Evolutionary conservation across 306 rosid genomes (phyloP).

Genomic region (Lathyrus oleraceus): DNA sequence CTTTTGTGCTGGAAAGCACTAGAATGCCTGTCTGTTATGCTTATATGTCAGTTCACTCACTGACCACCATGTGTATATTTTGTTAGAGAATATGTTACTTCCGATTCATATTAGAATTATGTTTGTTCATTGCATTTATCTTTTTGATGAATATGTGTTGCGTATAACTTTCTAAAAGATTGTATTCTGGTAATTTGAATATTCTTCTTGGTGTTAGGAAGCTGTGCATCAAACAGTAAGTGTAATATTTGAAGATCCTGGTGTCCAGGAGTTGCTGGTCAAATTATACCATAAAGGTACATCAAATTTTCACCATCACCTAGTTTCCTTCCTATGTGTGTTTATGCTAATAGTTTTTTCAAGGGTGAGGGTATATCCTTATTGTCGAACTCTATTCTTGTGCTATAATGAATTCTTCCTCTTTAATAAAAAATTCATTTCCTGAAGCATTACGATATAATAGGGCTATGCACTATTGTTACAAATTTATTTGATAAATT

Average conservation of each 20-base stretch:
- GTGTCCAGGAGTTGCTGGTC: conserved; percentile 87
- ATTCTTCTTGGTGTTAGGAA: conserved; percentile 58
- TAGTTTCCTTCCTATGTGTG: conserved; percentile 9
- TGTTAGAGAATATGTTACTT: not conserved
- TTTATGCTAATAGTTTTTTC: conserved; percentile 5
- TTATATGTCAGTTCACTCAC: not conserved
- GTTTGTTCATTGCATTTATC: conserved; percentile 17
- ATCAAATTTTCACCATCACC: conserved; percentile 1
- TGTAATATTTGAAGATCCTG: conserved; percentile 98
- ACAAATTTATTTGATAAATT: conserved; percentile 3
- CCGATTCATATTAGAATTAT: not conserved
- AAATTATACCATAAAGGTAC: conserved; percentile 74
- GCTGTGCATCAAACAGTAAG: conserved; percentile 91
- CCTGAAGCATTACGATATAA: conserved; percentile 18
- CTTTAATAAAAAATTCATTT: conserved; percentile 11
- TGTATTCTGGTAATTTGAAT: conserved; percentile 19
- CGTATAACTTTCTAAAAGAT: conserved; percentile 14
- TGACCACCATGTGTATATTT: not conserved
- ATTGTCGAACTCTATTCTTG: conserved; percentile 8
- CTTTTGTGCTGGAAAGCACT: not conserved
- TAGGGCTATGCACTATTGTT: not conserved
- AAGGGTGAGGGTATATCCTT: conserved; percentile 14
- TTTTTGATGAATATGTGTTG: conserved; percentile 30
- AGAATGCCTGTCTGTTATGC: not conserved
- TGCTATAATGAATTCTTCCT: conserved; percentile 20